phyloP scores from a whole-genome alignment of 805 yeast species.

The Cyberlindnera japonica region DNA sequence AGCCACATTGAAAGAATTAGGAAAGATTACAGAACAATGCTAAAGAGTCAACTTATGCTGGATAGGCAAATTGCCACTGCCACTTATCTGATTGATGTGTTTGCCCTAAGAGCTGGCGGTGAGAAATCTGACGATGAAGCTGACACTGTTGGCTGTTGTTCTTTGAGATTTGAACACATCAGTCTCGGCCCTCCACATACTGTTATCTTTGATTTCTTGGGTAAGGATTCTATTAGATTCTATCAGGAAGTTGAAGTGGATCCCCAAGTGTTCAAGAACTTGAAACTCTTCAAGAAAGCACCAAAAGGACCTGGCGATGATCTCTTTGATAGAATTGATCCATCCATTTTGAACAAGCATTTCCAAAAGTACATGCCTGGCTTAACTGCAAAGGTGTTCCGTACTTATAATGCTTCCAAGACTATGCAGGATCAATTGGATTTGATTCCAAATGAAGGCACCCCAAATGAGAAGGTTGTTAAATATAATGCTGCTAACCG shows the following conservation, averaged over 20 bases:
- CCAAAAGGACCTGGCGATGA: conserved; percentile 94
- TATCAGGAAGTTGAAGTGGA: conserved; percentile 93
- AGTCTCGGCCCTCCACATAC: conserved; percentile 80
- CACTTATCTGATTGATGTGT: conserved; percentile 84
- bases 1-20: conserved; percentile 70
- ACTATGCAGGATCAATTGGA: conserved; percentile 96
- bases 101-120: conserved; percentile 97
- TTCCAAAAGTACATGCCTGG: conserved; percentile 90
- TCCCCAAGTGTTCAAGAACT: conserved; percentile 84
- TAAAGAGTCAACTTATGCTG: conserved; percentile 73
- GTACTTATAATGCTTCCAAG: conserved; percentile 94
- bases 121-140: conserved; percentile 97
- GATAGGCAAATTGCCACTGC: conserved; percentile 93
- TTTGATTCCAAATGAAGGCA: conserved; percentile 78
- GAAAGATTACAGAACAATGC: conserved; percentile 62
- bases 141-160: conserved; percentile 97
- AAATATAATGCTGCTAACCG: conserved; percentile 92
- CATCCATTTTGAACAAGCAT: conserved; percentile 76
- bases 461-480: conserved; percentile 82
- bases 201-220: conserved; percentile 87
- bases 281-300: conserved; percentile 78
- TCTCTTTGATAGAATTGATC: conserved; percentile 86
- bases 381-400: conserved; percentile 92
- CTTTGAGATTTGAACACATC: conserved; percentile 85
- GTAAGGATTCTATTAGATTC: conserved; percentile 91